Evolutionary conservation across 2,329 filamentous ascomycete genomes (phyloP), one percentile per base, ranked within the genome.

Genomic region (Neoascochyta sp.): DNA sequence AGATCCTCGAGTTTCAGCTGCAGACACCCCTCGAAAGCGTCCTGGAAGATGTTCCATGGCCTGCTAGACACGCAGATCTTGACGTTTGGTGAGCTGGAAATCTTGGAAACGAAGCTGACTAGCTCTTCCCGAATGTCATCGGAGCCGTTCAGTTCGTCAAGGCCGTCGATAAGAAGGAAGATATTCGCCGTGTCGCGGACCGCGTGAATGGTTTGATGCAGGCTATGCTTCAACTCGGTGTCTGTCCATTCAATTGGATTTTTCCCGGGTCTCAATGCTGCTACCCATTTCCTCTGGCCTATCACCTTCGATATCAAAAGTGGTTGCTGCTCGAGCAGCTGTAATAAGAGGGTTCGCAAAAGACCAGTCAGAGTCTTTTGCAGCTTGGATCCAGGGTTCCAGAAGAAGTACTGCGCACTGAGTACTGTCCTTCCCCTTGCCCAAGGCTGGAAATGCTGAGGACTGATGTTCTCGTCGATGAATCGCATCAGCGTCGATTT

Each of bases 61-160:
- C 72, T 0, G 10, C 30, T 34, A 29, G 35, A 70, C 10, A 36
- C 16, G 11, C 33, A 36, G 11, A 36, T 19, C 25, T 32, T 28
- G 0, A 48, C 21, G 0, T 33, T 20, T 0, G 14, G 26, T 3
- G 46, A 25, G 0, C 45, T 28, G 1, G 58, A 50, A 0, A 41
- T 10, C 6, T 63, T 42, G 0, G 59, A 57, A 0, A 73, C 31
- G 0, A 57, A 43, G 27, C 70, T 58, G 11, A 74, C 65, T 26
- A 66, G 66, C 0, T 43, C 22, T 3, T 62, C 53, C 16, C 54
- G 52, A 3, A 65, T 51, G 29, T 73, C 52, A 1, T 47, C 32
- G 11, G 17, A 20, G 27, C 68, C 63, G 8, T 67, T 53, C 35
- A 68, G 71, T 39, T 74, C 71, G 23, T 74, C 70, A 3, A 74